Conservation (phyloP, 108 stramenopile species). For the Ochromonas danica region DNA sequence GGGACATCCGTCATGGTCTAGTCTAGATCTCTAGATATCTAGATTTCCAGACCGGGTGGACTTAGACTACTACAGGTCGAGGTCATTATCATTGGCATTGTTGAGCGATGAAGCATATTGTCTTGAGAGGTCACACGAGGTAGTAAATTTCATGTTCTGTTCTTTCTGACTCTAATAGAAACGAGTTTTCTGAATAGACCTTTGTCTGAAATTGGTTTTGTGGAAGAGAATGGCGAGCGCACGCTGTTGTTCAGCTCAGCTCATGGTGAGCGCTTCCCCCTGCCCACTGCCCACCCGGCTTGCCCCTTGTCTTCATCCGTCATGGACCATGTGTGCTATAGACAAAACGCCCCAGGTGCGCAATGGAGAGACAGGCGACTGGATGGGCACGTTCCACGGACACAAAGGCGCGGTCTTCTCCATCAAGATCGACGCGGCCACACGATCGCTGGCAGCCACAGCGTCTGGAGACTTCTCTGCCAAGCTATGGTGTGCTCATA, state of each 20-base stretch:
- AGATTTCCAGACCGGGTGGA: too few relatives aligned
- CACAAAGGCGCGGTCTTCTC: constrained; percentile 99
- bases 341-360: constrained; percentile 90
- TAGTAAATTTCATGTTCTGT: neutral
- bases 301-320: neutral
- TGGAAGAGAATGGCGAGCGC: neutral
- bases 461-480: constrained; percentile 76
- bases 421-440: constrained; percentile 77
- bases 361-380: constrained; percentile 88
- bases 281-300: neutral
- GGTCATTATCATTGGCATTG: too few relatives aligned
- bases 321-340: neutral
- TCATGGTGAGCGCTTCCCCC: neutral
- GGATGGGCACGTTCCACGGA: constrained; percentile 96
- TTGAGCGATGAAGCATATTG: neutral
- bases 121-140: neutral
- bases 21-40: too few relatives aligned
- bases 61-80: too few relatives aligned
- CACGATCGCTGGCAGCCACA: constrained; percentile 73
- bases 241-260: constrained; percentile 17
- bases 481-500: constrained; percentile 58
- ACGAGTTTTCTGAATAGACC: neutral
- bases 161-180: neutral
- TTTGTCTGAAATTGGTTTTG: neutral
- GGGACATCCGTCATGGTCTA: too few relatives aligned